Percentiles rank a stretch among this genome's conserved stretches.
These are phyloP conservation scores for Rhodotorula sphaerocarpa DNA, from an alignment of 768 basidiomycete genomes.

Conservation along the genomic window DNA sequence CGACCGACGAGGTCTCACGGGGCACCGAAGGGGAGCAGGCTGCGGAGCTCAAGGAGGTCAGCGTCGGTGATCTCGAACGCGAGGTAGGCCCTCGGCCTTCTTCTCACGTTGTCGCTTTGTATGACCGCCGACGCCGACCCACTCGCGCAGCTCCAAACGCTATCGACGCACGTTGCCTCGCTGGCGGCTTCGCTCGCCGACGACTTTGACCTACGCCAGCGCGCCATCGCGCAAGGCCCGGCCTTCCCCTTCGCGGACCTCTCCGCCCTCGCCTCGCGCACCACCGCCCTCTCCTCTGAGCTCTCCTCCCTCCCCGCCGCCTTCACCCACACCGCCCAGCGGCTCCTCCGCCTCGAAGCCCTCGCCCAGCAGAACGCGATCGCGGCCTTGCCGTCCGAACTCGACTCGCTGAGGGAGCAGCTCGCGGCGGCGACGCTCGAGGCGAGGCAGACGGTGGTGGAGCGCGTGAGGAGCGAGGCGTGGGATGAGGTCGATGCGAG, in stretches of 20 bases:
- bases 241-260: not conserved
- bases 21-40: no score
- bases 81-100: constrained; percentile 8
- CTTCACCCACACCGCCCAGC: not conserved
- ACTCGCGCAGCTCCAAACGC: not conserved
- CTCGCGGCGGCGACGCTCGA: constrained; percentile 4
- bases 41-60: constrained; percentile 8
- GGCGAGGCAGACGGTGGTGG: not conserved
- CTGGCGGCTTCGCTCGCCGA: not conserved
- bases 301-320: constrained; percentile 7
- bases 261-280: not conserved
- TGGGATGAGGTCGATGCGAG: constrained; percentile 22
- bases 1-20: no score
- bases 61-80: constrained; percentile 12
- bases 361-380: not conserved
- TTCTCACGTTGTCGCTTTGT: not conserved
- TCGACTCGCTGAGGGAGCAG: not conserved
- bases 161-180: constrained; percentile 3
- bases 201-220: constrained; percentile 3
- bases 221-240: not conserved
- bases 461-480: constrained; percentile 3
- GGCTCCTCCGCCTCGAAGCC: not conserved
- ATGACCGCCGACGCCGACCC: no score
- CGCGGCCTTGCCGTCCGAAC: constrained; percentile 7
- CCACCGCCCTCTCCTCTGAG: not conserved